A percentile compares a stretch with the other conserved stretches of the same genome.
These are phyloP conservation scores for Botrytis cinerea DNA, from an alignment of 2,329 filamentous ascomycete genomes.

Conservation along the genomic window DNA sequence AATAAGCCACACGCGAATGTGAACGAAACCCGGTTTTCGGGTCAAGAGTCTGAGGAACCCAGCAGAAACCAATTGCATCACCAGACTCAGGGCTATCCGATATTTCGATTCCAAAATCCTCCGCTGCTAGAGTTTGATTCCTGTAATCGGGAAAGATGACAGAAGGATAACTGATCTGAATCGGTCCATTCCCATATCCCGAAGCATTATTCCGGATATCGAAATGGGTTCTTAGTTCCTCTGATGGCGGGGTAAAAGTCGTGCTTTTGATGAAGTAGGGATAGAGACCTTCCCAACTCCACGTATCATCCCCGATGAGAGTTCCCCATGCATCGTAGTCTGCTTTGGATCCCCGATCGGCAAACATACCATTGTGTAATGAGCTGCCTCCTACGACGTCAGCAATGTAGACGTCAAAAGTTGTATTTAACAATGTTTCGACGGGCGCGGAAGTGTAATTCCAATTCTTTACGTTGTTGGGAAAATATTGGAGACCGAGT, in stretches of 20 bases:
- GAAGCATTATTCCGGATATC: neutral
- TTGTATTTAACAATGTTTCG: neutral
- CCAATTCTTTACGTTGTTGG: neutral
- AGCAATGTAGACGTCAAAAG: neutral
- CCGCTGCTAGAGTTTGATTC: neutral
- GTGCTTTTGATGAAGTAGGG: neutral
- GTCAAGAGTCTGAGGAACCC: neutral
- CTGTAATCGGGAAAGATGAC: neutral
- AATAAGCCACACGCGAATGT: neutral
- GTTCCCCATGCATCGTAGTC: neutral
- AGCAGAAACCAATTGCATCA: neutral
- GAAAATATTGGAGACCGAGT: neutral
- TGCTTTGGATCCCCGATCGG: neutral
- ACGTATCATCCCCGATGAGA: neutral
- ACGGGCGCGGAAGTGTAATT: neutral
- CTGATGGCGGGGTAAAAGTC: neutral
- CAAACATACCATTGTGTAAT: neutral
- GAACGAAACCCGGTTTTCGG: neutral
- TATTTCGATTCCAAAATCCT: neutral
- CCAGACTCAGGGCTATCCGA: neutral
- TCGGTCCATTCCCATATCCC: neutral
- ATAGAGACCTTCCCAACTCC: neutral
- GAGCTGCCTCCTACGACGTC: neutral
- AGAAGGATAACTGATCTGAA: neutral
- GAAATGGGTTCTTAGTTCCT: neutral